phyloP scores from a whole-genome alignment of 164 flowering plant species.

The Houttuynia cordata region DNA sequence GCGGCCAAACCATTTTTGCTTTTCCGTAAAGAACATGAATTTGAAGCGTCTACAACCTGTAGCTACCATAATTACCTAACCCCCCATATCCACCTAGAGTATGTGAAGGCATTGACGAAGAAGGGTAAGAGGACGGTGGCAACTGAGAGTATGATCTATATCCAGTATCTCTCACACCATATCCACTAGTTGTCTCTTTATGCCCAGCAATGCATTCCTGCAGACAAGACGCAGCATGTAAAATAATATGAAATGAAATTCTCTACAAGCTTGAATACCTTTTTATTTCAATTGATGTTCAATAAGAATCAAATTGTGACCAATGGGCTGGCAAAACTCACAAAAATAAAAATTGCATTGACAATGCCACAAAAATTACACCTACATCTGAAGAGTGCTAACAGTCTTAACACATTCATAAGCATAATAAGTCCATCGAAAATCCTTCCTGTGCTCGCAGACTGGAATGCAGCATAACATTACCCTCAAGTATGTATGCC shows the following conservation, averaged over 20 bases:
- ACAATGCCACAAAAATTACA: too few relatives aligned
- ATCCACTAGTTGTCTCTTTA: slow-evolving; percentile 43
- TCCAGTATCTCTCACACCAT: slow-evolving; percentile 35
- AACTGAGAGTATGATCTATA: slow-evolving; percentile 46
- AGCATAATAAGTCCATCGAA: too few relatives aligned
- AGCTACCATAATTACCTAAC: slow-evolving; percentile 43
- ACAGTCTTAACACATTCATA: too few relatives aligned
- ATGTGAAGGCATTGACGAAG: slow-evolving; percentile 39
- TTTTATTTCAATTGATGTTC: too few relatives aligned
- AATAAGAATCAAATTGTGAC: too few relatives aligned
- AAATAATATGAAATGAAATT: neutral
- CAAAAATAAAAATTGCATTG: too few relatives aligned
- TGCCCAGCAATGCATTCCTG: slow-evolving; percentile 56
- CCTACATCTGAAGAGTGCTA: too few relatives aligned
- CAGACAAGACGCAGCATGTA: neutral
- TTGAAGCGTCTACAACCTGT: slow-evolving; percentile 28
- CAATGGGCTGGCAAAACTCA: too few relatives aligned
- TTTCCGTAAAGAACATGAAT: neutral
- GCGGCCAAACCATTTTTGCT: neutral
- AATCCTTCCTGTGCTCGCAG: too few relatives aligned
- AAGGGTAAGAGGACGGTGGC: slow-evolving; percentile 26
- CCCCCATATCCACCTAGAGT: slow-evolving; percentile 48
- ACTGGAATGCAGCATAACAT: too few relatives aligned
- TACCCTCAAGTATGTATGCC: too few relatives aligned
- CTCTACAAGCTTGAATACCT: too few relatives aligned